These are phyloP conservation scores for Albatrellus sp. DNA, from an alignment of 1,284 basidiomycete species.

Conservation along the genomic window DNA sequence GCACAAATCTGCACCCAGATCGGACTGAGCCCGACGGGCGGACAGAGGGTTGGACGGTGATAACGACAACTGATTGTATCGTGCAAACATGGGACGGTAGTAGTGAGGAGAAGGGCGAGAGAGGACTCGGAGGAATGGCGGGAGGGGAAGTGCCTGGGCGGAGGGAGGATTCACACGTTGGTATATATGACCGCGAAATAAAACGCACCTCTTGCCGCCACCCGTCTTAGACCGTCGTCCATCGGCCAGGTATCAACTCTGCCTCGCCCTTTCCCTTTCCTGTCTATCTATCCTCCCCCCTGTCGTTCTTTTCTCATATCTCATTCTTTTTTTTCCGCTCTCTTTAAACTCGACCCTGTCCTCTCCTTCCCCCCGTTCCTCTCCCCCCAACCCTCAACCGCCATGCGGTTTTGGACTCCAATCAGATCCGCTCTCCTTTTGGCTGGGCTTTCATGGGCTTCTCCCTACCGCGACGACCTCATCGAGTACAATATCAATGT, in stretches of 20 bases:
- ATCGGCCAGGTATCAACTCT: conserved; percentile 1
- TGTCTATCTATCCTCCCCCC: conserved; percentile 1
- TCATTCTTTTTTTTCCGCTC: too few species aligned
- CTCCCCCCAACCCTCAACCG: conserved; percentile 4
- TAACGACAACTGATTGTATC: too few species aligned
- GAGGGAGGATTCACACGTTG: background rate
- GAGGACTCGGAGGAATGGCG: too few species aligned
- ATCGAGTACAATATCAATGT: conserved; percentile 76
- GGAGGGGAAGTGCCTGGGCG: background rate
- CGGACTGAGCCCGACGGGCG: too few species aligned
- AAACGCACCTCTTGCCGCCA: background rate
- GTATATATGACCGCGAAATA: too few species aligned
- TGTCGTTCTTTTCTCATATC: background rate
- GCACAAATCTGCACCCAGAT: too few species aligned
- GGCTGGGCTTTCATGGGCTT: conserved; percentile 24
- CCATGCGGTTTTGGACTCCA: conserved; percentile 12
- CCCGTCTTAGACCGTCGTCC: conserved; percentile 1
- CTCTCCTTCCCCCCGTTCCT: background rate
- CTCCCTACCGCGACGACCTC: conserved; percentile 69
- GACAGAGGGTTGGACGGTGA: too few species aligned
- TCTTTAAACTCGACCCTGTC: background rate
- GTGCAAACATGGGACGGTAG: too few species aligned
- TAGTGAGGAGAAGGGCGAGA: too few species aligned
- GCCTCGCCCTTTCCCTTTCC: conserved; percentile 2
- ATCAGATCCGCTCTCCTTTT: conserved; percentile 15